Evolutionary conservation across 1,284 basidiomycete species (phyloP).

Genomic region (Cerrena zonata): DNA sequence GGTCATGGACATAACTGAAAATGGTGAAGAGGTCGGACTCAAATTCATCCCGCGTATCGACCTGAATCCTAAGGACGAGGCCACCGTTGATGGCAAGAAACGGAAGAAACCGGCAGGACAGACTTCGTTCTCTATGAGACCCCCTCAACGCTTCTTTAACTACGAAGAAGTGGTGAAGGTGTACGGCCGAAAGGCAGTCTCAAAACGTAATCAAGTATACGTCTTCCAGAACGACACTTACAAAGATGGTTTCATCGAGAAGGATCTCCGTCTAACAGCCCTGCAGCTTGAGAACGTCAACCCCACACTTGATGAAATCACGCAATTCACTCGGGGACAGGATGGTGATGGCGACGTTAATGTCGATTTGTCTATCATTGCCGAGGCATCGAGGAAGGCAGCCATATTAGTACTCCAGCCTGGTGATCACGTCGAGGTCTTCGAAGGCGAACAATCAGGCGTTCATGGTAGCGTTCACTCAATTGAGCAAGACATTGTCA

Average conservation of each 20-base stretch:
- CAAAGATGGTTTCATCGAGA: constrained; percentile 92
- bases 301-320: constrained; percentile 94
- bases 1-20: constrained; percentile 88
- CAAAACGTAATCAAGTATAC: constrained; percentile 66
- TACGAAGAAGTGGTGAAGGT: constrained; percentile 88
- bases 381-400: constrained; percentile 82
- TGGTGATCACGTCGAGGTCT: constrained; percentile 95
- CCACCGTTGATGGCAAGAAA: constrained; percentile 59
- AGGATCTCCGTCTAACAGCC: constrained; percentile 83
- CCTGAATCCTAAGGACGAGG: constrained; percentile 82
- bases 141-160: constrained; percentile 90
- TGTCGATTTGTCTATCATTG: constrained; percentile 79
- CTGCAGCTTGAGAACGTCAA: constrained; percentile 87
- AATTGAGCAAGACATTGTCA: constrained; percentile 83
- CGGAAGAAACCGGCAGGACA: constrained; percentile 51
- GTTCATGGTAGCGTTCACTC: constrained; percentile 89
- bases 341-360: constrained; percentile 61
- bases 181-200: constrained; percentile 74
- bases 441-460: constrained; percentile 93
- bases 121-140: constrained; percentile 54
- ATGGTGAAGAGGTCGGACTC: constrained; percentile 89
- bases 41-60: constrained; percentile 97
- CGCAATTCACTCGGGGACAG: constrained; percentile 74
- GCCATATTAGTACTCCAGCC: constrained; percentile 90
- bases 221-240: constrained; percentile 92